Conservation (phyloP, 2,329 filamentous ascomycete genomes). For the Fusarium redolens region DNA sequence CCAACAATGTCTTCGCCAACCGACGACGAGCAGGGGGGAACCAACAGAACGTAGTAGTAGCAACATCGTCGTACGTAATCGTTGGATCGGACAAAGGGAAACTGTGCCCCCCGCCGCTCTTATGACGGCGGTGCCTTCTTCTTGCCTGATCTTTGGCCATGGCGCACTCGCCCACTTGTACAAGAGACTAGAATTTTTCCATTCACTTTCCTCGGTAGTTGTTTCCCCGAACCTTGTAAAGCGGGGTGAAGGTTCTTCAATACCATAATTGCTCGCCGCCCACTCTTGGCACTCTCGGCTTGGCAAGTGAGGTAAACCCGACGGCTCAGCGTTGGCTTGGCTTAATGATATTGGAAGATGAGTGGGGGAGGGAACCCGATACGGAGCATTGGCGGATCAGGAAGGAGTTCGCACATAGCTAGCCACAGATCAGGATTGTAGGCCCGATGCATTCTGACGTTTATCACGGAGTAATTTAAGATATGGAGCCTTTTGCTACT, state of each 20-base stretch:
- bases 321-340: background rate
- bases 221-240: background rate
- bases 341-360: background rate
- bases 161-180: too few relatives aligned
- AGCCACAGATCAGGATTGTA: too few relatives aligned
- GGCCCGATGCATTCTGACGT: too few relatives aligned
- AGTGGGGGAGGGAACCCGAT: background rate
- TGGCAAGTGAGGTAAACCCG: background rate
- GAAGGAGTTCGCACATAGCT: background rate
- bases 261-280: background rate
- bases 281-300: background rate
- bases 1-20: conserved; percentile 1
- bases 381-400: background rate
- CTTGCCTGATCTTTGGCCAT: background rate
- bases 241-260: background rate
- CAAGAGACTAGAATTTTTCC: too few relatives aligned
- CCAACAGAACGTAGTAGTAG: conserved; percentile 5
- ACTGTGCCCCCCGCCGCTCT: background rate
- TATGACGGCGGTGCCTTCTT: background rate
- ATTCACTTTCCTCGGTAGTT: background rate
- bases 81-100: background rate
- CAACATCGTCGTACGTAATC: background rate
- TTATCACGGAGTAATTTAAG: too few relatives aligned
- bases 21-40: background rate
- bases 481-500: too few relatives aligned